A percentile compares a stretch with the other conserved stretches of the same genome.
These are phyloP conservation scores for Geotrichum phurueaensis DNA, from an alignment of 1,139 yeast genomes.

Conservation along the genomic window DNA sequence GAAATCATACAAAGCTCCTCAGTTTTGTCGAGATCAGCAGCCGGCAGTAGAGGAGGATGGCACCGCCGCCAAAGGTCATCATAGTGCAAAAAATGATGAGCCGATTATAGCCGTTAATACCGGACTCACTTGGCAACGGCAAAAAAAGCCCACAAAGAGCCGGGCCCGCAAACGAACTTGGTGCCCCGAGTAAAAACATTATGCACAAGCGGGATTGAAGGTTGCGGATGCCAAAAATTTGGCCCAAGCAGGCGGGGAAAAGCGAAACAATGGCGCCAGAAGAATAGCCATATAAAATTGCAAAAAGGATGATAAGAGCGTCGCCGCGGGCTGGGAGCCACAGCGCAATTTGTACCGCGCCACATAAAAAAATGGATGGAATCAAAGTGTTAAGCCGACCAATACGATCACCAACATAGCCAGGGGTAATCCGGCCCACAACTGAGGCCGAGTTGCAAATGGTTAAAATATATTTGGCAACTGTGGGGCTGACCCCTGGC, in stretches of 20 bases:
- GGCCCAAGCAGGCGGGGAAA: conserved; percentile 39
- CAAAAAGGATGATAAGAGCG: conserved; percentile 34
- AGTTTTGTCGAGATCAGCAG: conserved; percentile 18
- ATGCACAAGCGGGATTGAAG: conserved; percentile 47
- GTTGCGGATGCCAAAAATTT: conserved; percentile 46
- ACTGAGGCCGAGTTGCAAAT: conserved; percentile 46
- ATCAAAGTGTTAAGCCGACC: conserved; percentile 45
- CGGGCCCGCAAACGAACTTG: conserved; percentile 46
- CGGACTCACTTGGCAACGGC: conserved; percentile 19
- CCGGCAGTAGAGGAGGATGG: conserved; percentile 20
- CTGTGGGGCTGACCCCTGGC: conserved; percentile 28
- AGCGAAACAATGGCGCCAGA: conserved; percentile 39
- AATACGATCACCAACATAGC: conserved; percentile 41
- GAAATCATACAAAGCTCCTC: not conserved
- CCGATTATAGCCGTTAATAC: conserved; percentile 21
- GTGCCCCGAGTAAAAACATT: conserved; percentile 47
- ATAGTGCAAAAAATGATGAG: conserved; percentile 24
- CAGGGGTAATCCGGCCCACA: conserved; percentile 48
- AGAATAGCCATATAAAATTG: conserved; percentile 45
- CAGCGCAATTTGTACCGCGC: conserved; percentile 26
- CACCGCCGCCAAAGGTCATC: conserved; percentile 21
- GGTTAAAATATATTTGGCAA: conserved; percentile 36
- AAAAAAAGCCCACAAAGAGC: conserved; percentile 46
- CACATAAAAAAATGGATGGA: conserved; percentile 29
- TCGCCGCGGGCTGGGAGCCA: conserved; percentile 29